These are phyloP conservation scores for Globisporangium sylvaticum DNA, from an alignment of 352 stramenopile species.

Conservation along the genomic window DNA sequence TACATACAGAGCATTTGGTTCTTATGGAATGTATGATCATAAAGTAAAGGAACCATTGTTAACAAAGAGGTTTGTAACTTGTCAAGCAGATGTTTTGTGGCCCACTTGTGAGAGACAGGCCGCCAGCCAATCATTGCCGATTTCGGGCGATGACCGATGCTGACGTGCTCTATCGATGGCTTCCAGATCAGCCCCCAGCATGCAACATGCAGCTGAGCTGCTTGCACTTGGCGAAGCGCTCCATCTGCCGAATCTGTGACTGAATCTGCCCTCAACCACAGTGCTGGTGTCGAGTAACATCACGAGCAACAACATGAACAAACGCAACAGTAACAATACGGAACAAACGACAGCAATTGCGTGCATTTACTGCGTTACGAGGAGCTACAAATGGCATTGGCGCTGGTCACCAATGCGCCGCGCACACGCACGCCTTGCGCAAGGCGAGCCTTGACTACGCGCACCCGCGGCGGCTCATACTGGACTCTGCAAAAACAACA, in stretches of 20 bases:
- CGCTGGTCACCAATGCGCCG: not conserved
- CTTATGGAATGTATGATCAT: too few relatives aligned
- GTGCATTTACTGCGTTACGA: not conserved
- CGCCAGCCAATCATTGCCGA: not conserved
- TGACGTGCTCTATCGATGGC: not conserved
- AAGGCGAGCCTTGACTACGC: not conserved
- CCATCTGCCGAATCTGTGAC: not conserved
- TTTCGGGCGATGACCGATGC: not conserved
- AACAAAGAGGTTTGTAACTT: not conserved
- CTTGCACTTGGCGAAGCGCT: not conserved
- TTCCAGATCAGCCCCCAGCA: not conserved
- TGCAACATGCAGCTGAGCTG: not conserved
- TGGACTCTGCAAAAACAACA: not conserved
- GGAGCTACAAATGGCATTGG: not conserved
- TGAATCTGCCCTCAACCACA: not conserved
- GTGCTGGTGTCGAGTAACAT: too few relatives aligned
- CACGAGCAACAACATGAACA: not conserved
- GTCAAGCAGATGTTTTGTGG: not conserved
- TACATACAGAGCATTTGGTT: too few relatives aligned
- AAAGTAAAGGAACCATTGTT: too few relatives aligned
- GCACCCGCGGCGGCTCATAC: not conserved
- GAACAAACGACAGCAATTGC: not conserved
- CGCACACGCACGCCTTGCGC: not conserved
- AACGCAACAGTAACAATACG: not conserved
- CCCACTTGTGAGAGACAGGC: not conserved